Evolutionary conservation across 495 filamentous ascomycete genomes (phyloP).

Genomic region (Recurvomyces mirabilis): DNA sequence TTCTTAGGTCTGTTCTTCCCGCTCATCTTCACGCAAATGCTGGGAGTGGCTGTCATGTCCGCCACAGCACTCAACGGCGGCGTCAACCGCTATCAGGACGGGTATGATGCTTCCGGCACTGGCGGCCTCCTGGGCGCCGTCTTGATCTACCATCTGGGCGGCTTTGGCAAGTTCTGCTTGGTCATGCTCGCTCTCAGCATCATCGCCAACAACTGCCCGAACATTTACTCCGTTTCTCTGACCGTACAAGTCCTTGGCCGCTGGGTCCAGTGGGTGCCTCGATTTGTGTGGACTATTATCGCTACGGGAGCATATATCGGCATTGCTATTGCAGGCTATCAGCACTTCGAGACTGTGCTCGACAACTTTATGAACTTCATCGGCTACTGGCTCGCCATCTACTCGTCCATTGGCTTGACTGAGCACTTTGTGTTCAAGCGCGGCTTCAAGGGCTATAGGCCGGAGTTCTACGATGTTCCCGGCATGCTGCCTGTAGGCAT

Average conservation of each 20-base stretch:
- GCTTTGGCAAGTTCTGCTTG: conserved; percentile 74
- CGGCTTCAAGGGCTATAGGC: conserved; percentile 49
- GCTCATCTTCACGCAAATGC: conserved; percentile 66
- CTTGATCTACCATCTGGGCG: conserved; percentile 53
- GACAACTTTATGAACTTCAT: conserved; percentile 57
- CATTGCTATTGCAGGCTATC: conserved; percentile 68
- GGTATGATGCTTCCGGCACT: conserved; percentile 50
- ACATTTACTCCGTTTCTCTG: conserved; percentile 72
- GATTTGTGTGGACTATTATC: conserved; percentile 65
- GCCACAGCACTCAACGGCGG: conserved; percentile 43
- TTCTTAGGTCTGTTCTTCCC: conserved; percentile 61
- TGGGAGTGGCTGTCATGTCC: conserved; percentile 63
- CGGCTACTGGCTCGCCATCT: conserved; percentile 77
- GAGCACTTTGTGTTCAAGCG: conserved; percentile 73
- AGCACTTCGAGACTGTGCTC: conserved; percentile 57
- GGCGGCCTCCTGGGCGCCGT: conserved; percentile 63
- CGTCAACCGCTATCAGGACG: conserved; percentile 44
- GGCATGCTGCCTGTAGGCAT: conserved; percentile 56
- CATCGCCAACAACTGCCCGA: conserved; percentile 80
- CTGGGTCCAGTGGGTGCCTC: conserved; percentile 55
- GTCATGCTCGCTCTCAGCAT: conserved; percentile 69
- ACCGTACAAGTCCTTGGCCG: conserved; percentile 61
- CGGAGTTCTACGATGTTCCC: conserved; percentile 49
- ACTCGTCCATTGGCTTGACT: conserved; percentile 56
- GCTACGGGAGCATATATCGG: conserved; percentile 60